A percentile compares a stretch with the other conserved stretches of the same genome.
Evolutionary conservation across 139 green algal genomes (phyloP).

Genomic region (Chlamydomonas incerta): DNA sequence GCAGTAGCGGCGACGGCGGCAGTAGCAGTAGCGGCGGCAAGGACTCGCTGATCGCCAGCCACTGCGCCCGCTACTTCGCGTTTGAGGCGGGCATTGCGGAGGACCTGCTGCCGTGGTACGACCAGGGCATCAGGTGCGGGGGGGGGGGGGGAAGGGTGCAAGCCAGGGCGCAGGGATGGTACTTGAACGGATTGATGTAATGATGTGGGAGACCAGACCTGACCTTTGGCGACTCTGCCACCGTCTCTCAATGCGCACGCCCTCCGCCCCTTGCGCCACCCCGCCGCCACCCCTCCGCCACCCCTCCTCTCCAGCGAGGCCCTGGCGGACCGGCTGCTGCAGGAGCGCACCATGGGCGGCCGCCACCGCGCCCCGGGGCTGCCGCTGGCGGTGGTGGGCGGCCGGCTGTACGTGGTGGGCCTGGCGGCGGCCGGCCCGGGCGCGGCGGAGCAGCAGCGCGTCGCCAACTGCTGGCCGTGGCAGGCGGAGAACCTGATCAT

Average conservation of each 20-base stretch:
- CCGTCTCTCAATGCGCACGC: no score
- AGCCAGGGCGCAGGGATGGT: no score
- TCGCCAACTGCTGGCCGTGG: background rate
- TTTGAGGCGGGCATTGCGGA: conserved; percentile 17
- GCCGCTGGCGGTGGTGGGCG: background rate
- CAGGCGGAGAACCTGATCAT: conserved; percentile 27
- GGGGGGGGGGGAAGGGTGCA: no score
- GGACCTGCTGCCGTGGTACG: conserved; percentile 27
- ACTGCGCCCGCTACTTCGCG: conserved; percentile 16
- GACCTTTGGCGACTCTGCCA: no score
- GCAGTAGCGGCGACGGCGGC: background rate
- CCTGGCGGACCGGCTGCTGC: conserved; percentile 1
- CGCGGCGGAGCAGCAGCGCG: background rate
- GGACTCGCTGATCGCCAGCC: background rate
- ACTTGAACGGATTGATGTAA: no score
- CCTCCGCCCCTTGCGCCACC: no score
- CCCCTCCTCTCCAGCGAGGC: background rate
- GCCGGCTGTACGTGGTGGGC: conserved; percentile 3
- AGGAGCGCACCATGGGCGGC: background rate
- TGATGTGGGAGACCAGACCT: no score
- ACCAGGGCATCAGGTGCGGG: background rate
- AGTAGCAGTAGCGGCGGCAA: background rate
- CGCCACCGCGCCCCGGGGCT: background rate
- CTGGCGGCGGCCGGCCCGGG: background rate
- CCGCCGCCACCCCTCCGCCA: no score